Evolutionary conservation across 2,329 filamentous ascomycete species (phyloP).

Genomic region (Colletotrichum orchidophilum): DNA sequence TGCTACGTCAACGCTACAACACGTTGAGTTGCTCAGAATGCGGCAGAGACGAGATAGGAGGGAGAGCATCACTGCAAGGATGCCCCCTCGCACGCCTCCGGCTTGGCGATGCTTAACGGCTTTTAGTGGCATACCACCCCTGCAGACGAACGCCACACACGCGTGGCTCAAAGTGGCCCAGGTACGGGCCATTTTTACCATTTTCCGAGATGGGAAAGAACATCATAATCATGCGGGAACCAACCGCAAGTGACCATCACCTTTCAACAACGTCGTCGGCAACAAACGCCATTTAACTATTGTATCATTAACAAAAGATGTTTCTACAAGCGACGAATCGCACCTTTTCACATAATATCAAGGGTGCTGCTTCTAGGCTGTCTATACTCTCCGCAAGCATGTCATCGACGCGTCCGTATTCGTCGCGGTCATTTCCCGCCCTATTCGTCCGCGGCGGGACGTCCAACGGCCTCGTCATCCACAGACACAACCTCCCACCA

Average conservation of each 20-base stretch:
- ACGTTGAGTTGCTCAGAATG: not conserved
- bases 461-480: constrained; percentile 45
- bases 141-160: not conserved
- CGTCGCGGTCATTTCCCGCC: constrained; percentile 43
- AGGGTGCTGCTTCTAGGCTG: not conserved
- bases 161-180: not conserved
- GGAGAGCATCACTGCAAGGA: not conserved
- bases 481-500: constrained; percentile 46
- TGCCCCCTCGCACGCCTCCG: not conserved
- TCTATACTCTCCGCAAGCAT: not conserved
- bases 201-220: not conserved
- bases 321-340: not conserved
- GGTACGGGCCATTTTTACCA: no score
- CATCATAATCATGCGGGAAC: not conserved
- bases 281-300: not conserved
- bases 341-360: not conserved
- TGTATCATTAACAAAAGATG: not conserved
- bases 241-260: not conserved
- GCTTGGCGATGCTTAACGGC: not conserved
- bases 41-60: not conserved
- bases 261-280: not conserved
- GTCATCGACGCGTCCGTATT: not conserved
- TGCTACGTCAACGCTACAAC: not conserved
- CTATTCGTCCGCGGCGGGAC: constrained; percentile 49
- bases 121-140: not conserved